Evolutionary conservation across 192 early-diverging fungal species (phyloP).

Genomic region (Cetraspora pellucida): DNA sequence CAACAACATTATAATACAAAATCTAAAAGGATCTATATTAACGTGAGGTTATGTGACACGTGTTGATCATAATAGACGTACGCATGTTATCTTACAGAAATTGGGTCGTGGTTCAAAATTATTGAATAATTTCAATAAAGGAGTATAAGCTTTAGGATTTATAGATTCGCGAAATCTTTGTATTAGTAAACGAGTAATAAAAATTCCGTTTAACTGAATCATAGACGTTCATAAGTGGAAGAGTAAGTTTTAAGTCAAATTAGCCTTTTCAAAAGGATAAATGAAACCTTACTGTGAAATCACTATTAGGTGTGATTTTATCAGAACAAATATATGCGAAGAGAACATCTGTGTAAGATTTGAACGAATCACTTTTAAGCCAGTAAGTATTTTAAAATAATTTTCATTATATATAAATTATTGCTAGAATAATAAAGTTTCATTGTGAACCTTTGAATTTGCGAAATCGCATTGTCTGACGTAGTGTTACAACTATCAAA

Average conservation of each 20-base stretch:
- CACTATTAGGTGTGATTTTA: constrained; percentile 6
- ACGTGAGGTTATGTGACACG: not conserved
- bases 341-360: constrained; percentile 1
- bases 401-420: not conserved
- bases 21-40: constrained; percentile 9
- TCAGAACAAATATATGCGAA: constrained; percentile 15
- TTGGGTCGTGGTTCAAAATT: not conserved
- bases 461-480: not conserved
- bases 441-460: not conserved
- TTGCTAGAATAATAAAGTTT: not conserved
- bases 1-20: constrained; percentile 4
- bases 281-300: constrained; percentile 6
- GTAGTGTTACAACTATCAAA: not conserved
- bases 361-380: not conserved
- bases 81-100: not conserved
- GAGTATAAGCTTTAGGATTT: not conserved
- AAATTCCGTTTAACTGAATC: constrained; percentile 5
- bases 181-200: not conserved
- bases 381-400: not conserved
- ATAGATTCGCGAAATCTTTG: not conserved
- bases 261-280: not conserved
- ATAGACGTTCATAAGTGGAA: no score
- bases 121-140: constrained; percentile 23
- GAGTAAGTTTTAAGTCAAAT: no score
- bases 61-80: not conserved